Evolutionary conservation across 179 eudicot genomes (phyloP), one percentile per base, ranked within the genome.

Genomic region (Spinacia oleracea): DNA sequence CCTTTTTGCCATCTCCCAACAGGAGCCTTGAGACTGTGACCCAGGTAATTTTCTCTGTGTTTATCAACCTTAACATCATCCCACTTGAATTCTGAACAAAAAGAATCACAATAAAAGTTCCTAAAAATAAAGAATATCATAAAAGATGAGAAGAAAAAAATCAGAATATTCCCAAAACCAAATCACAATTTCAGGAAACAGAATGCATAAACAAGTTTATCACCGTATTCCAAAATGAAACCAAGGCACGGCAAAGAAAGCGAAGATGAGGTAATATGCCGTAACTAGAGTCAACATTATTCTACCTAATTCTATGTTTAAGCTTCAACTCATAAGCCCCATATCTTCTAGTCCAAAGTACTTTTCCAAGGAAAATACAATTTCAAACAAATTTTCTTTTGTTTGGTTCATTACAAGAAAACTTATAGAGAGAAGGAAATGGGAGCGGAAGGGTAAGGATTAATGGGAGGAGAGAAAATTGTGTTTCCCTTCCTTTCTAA

Each of bases 1-100:
- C 98, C 98, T 91, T 95, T 95, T 85, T 95, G 98, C 98, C 98
- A 95, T 89, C 98, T 88, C 71, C 98, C 98, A 78, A 95, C 98
- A 51, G 98, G 97, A 78, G 98, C 98, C 87, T 95, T 93, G 82
- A 95, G 72, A 80, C 98, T 95, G 83, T 95, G 98, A 74, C 98
- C 98, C 23, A 95, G 72, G 82, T 95, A 95, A 78, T 95, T 95
- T 81, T 95, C 98, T 67, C 98, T 87, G 85, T 95, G 95, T 81
- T 95, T 95, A 80, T 95, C 98, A 73, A 80, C 97, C 86, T 93
- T 95, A 83, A 95, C 98, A 60, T 95, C 97, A 77, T 95, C 98
- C 98, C 98, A 95, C 83, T 78, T 88, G 83, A 95, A 95, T 83
- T 95, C 98, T 95, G 91, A 64, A 25, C 71, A 18, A 64, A 70